Base-by-base conservation (phyloP, 176 grass and related monocot species). In the Carex kokanica region DNA sequence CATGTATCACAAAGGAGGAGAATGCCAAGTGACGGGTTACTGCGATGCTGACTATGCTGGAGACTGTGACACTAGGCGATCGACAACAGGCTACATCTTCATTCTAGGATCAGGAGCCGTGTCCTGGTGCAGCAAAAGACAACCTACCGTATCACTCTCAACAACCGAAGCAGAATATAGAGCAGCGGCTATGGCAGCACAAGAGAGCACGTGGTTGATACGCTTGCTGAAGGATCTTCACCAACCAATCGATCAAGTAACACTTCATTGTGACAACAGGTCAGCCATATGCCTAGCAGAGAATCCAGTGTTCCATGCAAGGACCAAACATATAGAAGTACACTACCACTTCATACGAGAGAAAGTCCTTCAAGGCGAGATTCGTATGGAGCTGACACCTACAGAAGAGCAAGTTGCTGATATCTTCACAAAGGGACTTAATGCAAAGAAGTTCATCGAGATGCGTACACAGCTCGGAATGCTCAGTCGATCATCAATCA, bases 51-150 rank as follows among this genome's bases (percentile, higher is more conserved):
- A 77, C 41, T 84, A 41, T 84, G 52, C 0, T 45, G 15, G n/a
- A 10, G 45, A 84, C 25, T 59, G 14, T 43, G 38, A 49, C 0
- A 84, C 49, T 9, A 9, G 49, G 4, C 6, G 51, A 45, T 77
- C 68, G 21, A 84, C 15, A 13, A 84, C 5, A 0, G 52, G 53
- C 8, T 84, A 84, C 23, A 8, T 62, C 12, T 77, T 75, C 11
- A 77, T 1, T 34, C 36, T 62, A 2, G 0, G 25, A 60, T 84
- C 27, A 4, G 47, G 27, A 77, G 68, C 6, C 6, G 8, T 77
- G 6, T 75, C 53, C 36, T 77, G 24, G 12, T 84, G 66, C 20
- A 84, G 12, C 15, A 84, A 84, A 3, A 84, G 66, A 49, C 24
- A 77, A 41, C 66, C 2, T 3, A 75, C 13, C 0, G 1, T 77